These are phyloP conservation scores for Backusella mclennaniae DNA, from an alignment of 192 early-diverging fungal genomes.

Conservation along the genomic window DNA sequence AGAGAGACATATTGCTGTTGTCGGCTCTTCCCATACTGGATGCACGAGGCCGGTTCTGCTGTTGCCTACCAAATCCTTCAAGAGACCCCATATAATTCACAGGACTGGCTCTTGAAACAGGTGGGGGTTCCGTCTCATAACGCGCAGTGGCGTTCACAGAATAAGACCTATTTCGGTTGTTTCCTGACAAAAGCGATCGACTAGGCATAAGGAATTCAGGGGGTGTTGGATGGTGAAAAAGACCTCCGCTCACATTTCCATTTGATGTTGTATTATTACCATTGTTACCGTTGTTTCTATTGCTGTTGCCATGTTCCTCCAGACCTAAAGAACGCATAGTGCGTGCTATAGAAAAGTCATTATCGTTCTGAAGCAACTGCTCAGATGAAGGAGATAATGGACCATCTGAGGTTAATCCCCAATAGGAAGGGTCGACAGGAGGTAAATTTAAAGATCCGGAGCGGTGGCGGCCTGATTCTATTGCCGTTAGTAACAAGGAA, in stretches of 20 bases:
- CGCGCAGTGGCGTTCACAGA: slow-evolving; percentile 26
- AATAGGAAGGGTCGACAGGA: slow-evolving; percentile 8
- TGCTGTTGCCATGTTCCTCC: slow-evolving; percentile 23
- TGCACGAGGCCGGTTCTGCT: slow-evolving; percentile 51
- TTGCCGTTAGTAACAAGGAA: slow-evolving; percentile 1
- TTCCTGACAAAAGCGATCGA: slow-evolving; percentile 12
- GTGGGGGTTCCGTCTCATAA: slow-evolving; percentile 13
- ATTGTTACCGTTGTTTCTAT: background rate
- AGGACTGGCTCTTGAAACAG: background rate
- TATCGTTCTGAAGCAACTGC: slow-evolving; percentile 30
- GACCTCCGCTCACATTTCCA: background rate
- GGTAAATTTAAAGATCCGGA: slow-evolving; percentile 31
- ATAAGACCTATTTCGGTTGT: slow-evolving; percentile 32
- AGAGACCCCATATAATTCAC: background rate
- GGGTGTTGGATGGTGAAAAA: slow-evolving; percentile 11
- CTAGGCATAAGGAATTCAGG: slow-evolving; percentile 20
- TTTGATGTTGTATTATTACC: background rate
- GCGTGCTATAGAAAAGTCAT: slow-evolving; percentile 30
- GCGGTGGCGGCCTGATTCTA: slow-evolving; percentile 17
- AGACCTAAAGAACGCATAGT: slow-evolving; percentile 34
- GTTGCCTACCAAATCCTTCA: slow-evolving; percentile 25
- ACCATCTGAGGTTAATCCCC: background rate
- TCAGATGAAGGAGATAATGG: slow-evolving; percentile 24
- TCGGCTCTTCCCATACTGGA: slow-evolving; percentile 49
- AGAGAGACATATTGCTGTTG: slow-evolving; percentile 1